These are phyloP conservation scores for Talaromyces sp. DNA, from an alignment of 2,329 filamentous ascomycete genomes.

Conservation along the genomic window DNA sequence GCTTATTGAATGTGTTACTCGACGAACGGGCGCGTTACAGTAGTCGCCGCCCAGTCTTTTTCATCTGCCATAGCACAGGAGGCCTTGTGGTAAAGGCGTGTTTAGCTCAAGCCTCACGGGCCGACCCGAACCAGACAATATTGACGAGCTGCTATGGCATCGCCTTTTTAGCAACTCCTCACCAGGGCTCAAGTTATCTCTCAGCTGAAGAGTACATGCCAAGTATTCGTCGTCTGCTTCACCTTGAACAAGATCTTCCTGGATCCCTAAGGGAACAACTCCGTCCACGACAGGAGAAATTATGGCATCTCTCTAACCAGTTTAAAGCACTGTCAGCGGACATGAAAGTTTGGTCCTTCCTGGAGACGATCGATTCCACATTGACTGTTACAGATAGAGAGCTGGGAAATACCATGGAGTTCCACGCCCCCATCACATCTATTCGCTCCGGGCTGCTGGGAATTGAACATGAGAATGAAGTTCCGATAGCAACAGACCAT, in stretches of 20 bases:
- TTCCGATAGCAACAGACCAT: conserved; percentile 36
- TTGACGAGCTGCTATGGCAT: conserved; percentile 62
- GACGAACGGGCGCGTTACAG: conserved; percentile 23
- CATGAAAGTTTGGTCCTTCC: conserved; percentile 64
- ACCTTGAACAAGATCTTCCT: conserved; percentile 56
- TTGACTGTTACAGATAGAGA: conserved; percentile 49
- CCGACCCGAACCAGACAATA: conserved; percentile 40
- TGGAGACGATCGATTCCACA: conserved; percentile 64
- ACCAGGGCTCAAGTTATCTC: conserved; percentile 65
- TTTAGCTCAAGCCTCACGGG: conserved; percentile 43
- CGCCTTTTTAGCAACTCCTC: conserved; percentile 64
- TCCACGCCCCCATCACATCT: conserved; percentile 63
- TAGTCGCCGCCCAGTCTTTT: conserved; percentile 56
- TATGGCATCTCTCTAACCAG: conserved; percentile 55
- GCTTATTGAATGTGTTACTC: conserved; percentile 28
- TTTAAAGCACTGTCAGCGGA: conserved; percentile 62
- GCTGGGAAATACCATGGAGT: conserved; percentile 53
- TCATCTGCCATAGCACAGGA: conserved; percentile 64
- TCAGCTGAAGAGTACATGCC: conserved; percentile 59
- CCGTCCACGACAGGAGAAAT: conserved; percentile 52
- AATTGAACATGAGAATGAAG: conserved; percentile 38
- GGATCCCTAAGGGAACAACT: conserved; percentile 55
- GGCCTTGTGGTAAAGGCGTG: conserved; percentile 63
- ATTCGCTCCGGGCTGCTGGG: conserved; percentile 36
- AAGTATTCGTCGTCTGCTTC: conserved; percentile 58